phyloP scores from a whole-genome alignment of 305 asterid genomes.

The Ajuga reptans region DNA sequence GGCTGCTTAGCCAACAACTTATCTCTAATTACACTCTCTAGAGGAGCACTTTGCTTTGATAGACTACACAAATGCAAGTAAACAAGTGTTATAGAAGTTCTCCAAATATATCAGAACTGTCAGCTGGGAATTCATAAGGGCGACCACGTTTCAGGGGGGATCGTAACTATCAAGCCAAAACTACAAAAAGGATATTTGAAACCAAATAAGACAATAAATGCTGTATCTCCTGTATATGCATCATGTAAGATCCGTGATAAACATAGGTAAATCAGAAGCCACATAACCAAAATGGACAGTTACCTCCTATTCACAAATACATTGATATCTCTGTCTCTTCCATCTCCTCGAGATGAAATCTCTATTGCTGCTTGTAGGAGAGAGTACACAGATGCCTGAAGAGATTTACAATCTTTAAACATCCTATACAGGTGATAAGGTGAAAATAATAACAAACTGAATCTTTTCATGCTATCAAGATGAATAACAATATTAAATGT shows the following conservation, averaged over 20 bases:
- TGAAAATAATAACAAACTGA: constrained; percentile 14
- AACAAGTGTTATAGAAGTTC: constrained; percentile 17
- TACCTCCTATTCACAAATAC: constrained; percentile 85
- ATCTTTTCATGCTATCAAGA: background rate
- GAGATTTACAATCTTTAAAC: constrained; percentile 30
- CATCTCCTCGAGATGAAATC: constrained; percentile 87
- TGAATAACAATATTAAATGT: background rate
- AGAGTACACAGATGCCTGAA: constrained; percentile 84
- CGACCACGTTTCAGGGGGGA: constrained; percentile 4
- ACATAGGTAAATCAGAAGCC: constrained; percentile 10
- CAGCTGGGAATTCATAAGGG: constrained; percentile 13
- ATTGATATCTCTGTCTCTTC: constrained; percentile 78
- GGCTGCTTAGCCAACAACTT: constrained; percentile 69
- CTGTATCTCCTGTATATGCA: background rate
- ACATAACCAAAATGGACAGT: constrained; percentile 1
- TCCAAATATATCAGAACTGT: constrained; percentile 5
- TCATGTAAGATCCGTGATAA: background rate
- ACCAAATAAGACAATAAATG: background rate
- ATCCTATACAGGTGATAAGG: constrained; percentile 13
- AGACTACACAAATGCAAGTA: constrained; percentile 46
- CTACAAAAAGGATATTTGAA: background rate
- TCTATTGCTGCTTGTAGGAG: constrained; percentile 82
- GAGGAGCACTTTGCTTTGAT: constrained; percentile 66
- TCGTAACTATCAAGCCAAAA: constrained; percentile 7
- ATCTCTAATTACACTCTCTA: constrained; percentile 72